A percentile compares a stretch with the other conserved stretches of the same genome.
Evolutionary conservation across 2,329 filamentous ascomycete species (phyloP).

Genomic region (Colletotrichum sp.): DNA sequence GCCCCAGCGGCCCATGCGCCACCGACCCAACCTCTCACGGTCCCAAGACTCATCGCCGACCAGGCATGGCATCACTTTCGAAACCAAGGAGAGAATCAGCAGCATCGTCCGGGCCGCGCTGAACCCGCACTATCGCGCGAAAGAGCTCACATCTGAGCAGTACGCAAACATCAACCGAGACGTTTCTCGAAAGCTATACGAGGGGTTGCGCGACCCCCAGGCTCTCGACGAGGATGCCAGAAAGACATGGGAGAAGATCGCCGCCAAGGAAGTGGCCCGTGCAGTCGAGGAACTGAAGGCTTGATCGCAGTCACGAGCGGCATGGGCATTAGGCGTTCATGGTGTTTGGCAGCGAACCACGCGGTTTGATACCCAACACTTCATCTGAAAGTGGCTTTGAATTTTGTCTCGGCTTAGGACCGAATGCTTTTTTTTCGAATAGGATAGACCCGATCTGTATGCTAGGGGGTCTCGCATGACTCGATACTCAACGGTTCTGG

Average conservation of each 20-base stretch:
- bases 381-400: slow-evolving; percentile 16
- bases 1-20: slow-evolving; percentile 49
- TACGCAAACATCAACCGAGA: slow-evolving; percentile 92
- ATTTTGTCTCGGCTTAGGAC: background rate
- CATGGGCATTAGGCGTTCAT: slow-evolving; percentile 17
- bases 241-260: slow-evolving; percentile 77
- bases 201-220: slow-evolving; percentile 60
- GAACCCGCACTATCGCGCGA: slow-evolving; percentile 81
- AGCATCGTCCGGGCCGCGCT: slow-evolving; percentile 85
- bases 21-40: slow-evolving; percentile 43
- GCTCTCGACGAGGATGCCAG: slow-evolving; percentile 70
- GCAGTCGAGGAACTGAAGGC: slow-evolving; percentile 65
- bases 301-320: slow-evolving; percentile 7
- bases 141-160: slow-evolving; percentile 79
- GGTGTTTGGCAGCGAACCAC: slow-evolving; percentile 22
- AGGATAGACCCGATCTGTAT: slow-evolving; percentile 4
- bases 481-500: background rate
- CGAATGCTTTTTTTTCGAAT: background rate
- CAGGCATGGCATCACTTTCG: slow-evolving; percentile 70
- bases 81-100: slow-evolving; percentile 87
- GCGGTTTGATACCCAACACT: slow-evolving; percentile 22
- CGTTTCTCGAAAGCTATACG: slow-evolving; percentile 88
- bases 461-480: background rate
- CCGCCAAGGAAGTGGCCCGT: slow-evolving; percentile 77
- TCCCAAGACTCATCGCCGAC: slow-evolving; percentile 73